These are phyloP conservation scores for Tinospora cordifolia DNA, from an alignment of 164 flowering plant genomes.

Conservation along the genomic window DNA sequence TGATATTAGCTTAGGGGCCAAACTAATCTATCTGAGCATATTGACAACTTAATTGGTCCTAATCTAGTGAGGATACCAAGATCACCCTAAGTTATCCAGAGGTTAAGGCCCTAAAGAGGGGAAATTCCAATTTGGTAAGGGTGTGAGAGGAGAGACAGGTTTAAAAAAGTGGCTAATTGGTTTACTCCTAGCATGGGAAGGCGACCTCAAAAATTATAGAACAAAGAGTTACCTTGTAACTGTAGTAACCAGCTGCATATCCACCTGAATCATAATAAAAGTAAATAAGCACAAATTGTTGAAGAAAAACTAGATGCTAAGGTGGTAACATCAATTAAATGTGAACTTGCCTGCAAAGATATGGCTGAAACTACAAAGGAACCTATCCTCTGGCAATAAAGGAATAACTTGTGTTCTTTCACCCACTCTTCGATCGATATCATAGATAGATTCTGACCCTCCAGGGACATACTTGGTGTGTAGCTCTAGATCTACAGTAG, in stretches of 20 bases:
- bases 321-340: not conserved
- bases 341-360: slow-evolving; percentile 75
- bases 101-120: too few relatives aligned
- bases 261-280: slow-evolving; percentile 45
- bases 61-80: too few relatives aligned
- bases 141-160: too few relatives aligned
- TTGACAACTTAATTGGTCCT: too few relatives aligned
- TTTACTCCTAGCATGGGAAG: not conserved
- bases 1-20: too few relatives aligned
- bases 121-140: not conserved
- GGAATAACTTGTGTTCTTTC: slow-evolving; percentile 71
- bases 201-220: not conserved
- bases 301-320: not conserved
- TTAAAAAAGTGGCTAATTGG: not conserved
- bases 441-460: slow-evolving; percentile 76
- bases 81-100: too few relatives aligned
- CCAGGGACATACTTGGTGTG: slow-evolving; percentile 73
- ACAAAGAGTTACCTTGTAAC: slow-evolving; percentile 67
- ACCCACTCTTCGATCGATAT: slow-evolving; percentile 65
- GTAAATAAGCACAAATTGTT: not conserved
- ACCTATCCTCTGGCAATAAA: slow-evolving; percentile 79
- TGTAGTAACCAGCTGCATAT: slow-evolving; percentile 98
- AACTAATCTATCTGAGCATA: too few relatives aligned
- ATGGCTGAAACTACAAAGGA: slow-evolving; percentile 91
- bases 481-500: slow-evolving; percentile 74